phyloP scores from a whole-genome alignment of 176 grass and related monocot species.

The Metroxylon sagu region DNA sequence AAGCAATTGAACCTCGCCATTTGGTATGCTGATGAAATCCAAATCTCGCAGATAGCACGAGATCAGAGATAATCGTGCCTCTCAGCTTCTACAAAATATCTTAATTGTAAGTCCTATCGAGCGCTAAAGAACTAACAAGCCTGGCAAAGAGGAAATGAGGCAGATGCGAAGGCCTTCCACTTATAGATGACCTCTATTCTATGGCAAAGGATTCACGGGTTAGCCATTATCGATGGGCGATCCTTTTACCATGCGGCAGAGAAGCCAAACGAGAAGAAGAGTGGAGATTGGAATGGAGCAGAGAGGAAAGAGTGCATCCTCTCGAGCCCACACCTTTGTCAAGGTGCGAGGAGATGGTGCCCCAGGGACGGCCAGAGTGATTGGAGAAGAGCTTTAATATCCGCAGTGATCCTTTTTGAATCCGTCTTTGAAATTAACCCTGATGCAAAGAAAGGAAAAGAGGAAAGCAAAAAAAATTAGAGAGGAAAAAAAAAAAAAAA shows the following conservation, averaged over 20 bases:
- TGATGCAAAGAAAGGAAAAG: background rate
- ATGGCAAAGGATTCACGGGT: background rate
- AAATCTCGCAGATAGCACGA: no score
- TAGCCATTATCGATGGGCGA: constrained; percentile 79
- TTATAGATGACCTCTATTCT: no score
- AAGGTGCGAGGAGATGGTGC: constrained; percentile 28
- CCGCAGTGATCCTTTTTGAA: constrained; percentile 16
- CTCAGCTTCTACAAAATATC: no score
- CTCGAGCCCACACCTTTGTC: constrained; percentile 42
- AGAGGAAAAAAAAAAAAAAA: background rate
- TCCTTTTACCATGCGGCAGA: constrained; percentile 22
- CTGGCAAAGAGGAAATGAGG: no score
- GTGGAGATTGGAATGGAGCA: constrained; percentile 23
- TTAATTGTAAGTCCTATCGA: no score
- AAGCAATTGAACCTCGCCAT: constrained; percentile 72
- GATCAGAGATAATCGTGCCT: no score
- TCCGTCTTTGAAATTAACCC: constrained; percentile 30
- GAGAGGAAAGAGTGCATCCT: constrained; percentile 22
- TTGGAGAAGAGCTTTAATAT: constrained; percentile 16
- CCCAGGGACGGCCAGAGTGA: constrained; percentile 57
- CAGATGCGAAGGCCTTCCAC: no score
- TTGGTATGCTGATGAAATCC: background rate
- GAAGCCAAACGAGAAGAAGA: constrained; percentile 26
- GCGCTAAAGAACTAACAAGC: no score
- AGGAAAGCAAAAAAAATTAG: background rate